Percentiles rank a stretch among this genome's conserved stretches.
These are phyloP conservation scores for Scheffersomyces coipomensis DNA, from an alignment of 805 yeast genomes.

Conservation along the genomic window DNA sequence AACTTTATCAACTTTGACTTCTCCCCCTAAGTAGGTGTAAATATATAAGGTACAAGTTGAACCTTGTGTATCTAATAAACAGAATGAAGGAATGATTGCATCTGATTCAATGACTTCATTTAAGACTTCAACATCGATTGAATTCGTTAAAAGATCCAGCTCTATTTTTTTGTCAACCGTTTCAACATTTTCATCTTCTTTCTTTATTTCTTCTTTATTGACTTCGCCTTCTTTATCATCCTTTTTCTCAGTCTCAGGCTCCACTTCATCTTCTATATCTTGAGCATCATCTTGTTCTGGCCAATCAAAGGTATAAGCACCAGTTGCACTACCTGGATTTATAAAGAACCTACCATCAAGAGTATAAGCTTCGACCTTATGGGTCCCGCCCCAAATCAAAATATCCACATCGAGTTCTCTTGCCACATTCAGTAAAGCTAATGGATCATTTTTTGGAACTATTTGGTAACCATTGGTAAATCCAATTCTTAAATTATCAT, in stretches of 20 bases:
- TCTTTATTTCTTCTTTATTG: conserved; percentile 19
- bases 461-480: conserved; percentile 80
- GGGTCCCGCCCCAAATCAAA: conserved; percentile 90
- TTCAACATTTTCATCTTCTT: conserved; percentile 10
- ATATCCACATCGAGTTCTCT: conserved; percentile 91
- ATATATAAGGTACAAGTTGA: conserved; percentile 76
- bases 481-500: conserved; percentile 77
- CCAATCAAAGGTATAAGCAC: conserved; percentile 69
- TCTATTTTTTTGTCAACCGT: conserved; percentile 6
- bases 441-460: conserved; percentile 84
- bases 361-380: conserved; percentile 88
- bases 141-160: conserved; percentile 6
- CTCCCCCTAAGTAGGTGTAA: conserved; percentile 76
- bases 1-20: conserved; percentile 88
- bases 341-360: conserved; percentile 89
- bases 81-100: conserved; percentile 74
- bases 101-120: conserved; percentile 17
- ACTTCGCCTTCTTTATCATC: conserved; percentile 37
- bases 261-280: conserved; percentile 30
- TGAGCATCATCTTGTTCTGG: conserved; percentile 55
- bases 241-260: conserved; percentile 27
- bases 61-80: conserved; percentile 83
- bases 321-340: conserved; percentile 97
- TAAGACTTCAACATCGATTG: conserved; percentile 14
- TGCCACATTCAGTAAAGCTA: conserved; percentile 77